phyloP scores from a whole-genome alignment of 129 eudicot genomes.

The Kitagawia praeruptora region DNA sequence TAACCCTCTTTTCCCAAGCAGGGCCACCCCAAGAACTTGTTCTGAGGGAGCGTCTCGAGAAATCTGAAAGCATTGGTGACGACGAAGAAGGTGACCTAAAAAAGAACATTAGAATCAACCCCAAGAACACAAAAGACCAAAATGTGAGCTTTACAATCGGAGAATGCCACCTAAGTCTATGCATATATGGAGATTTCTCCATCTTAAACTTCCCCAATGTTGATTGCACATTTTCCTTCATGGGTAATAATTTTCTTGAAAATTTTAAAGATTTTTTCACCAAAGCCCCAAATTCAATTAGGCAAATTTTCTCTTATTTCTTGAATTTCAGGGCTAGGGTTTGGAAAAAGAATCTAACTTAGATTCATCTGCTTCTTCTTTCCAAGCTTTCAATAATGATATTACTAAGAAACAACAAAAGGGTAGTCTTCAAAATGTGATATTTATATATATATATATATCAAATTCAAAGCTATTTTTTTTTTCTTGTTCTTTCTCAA shows the following conservation, averaged over 20 bases:
- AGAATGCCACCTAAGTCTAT: conserved; percentile 40
- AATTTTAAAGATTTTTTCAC: conserved; percentile 14
- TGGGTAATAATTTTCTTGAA: neutral
- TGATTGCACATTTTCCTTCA: conserved; percentile 41
- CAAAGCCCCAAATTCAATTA: conserved; percentile 18
- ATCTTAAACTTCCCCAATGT: conserved; percentile 43
- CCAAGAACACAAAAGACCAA: conserved; percentile 44
- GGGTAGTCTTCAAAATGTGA: neutral
- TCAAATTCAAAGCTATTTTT: neutral
- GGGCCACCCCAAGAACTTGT: conserved; percentile 10
- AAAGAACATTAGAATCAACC: conserved; percentile 36
- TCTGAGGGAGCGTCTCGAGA: neutral
- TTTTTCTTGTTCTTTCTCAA: neutral
- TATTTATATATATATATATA: neutral
- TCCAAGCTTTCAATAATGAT: conserved; percentile 1
- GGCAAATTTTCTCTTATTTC: conserved; percentile 5
- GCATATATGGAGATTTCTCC: conserved; percentile 25
- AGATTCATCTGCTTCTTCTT: neutral
- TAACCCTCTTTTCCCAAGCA: conserved; percentile 8
- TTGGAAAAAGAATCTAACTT: conserved; percentile 9
- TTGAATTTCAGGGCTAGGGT: conserved; percentile 14
- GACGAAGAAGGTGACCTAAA: conserved; percentile 33
- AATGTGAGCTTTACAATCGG: conserved; percentile 42
- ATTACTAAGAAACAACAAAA: neutral
- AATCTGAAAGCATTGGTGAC: conserved; percentile 10